Evolutionary conservation across 805 yeast genomes (phyloP), one percentile per base, ranked within the genome.

Genomic region (Yamadazyma sp.): DNA sequence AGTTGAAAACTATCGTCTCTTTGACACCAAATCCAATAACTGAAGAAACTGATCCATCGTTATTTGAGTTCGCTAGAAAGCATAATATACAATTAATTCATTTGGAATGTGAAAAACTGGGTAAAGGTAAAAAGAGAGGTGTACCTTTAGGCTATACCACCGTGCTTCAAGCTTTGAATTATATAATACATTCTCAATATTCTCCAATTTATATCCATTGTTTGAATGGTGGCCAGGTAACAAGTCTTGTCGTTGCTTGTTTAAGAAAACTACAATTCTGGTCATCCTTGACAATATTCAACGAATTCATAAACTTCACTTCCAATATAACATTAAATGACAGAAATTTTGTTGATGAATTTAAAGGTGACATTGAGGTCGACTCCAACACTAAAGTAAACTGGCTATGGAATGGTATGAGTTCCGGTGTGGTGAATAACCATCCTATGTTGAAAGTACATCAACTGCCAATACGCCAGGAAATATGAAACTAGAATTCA

Each of bases 141-240:
- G 89, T 87, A 4, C 94, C 96, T 1, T 66, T 89, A 24, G 86
- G 82, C 15, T 76, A 78, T 47, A 70, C 75, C 10, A 74, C 78
- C 1, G 83, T 83, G 0, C 55, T 72, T 1, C 62, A 69, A 31
- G 82, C 82, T 1, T 57, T 91, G n/a, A 76, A 75, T 40, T 60
- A 76, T 25, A 63, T 88, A 40, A 65, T 82, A 10, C 78, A 82
- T 50, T 62, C 68, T 16, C 70, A 73, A 13, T 62, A 70, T 44
- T 75, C 80, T 8, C 96, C 97, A 0, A 65, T 83, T 2, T 89
- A 84, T 53, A 56, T 91, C 4, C 96, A 91, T 58, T 91, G 98
- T 56, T 62, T 80, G 17, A 89, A 87, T 52, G 98, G 97, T 0
- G 88, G 95, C 7, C 88, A 86, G 44, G 82, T 86, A 2, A 86